Evolutionary conservation across 2,329 filamentous ascomycete genomes (phyloP).

Genomic region (Pseudocercospora eumusae): DNA sequence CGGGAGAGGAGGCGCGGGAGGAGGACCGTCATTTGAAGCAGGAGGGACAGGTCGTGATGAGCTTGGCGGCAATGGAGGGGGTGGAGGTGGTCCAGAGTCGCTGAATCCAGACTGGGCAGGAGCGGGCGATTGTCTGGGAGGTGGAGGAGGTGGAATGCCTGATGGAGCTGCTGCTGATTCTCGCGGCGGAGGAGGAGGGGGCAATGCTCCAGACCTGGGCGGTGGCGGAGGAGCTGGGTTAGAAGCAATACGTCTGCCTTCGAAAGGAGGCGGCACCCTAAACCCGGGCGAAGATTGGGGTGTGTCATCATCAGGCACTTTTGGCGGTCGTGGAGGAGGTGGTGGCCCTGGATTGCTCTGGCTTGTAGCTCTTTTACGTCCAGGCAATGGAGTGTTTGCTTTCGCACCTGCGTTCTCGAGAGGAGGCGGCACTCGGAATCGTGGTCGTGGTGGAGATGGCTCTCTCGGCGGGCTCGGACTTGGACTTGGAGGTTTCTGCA

Average conservation of each 20-base stretch:
- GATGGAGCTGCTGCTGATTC: slow-evolving; percentile 38
- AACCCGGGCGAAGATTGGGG: slow-evolving; percentile 52
- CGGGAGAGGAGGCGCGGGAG: slow-evolving; percentile 49
- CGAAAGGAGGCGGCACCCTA: slow-evolving; percentile 77
- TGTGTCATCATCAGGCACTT: slow-evolving; percentile 59
- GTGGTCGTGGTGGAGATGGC: slow-evolving; percentile 67
- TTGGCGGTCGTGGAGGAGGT: slow-evolving; percentile 55
- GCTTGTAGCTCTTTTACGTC: slow-evolving; percentile 57
- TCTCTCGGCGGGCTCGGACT: slow-evolving; percentile 66
- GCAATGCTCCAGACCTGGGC: slow-evolving; percentile 48
- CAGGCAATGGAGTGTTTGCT: slow-evolving; percentile 43
- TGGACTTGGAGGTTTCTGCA: slow-evolving; percentile 50
- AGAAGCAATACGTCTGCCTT: slow-evolving; percentile 60
- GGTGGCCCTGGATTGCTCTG: slow-evolving; percentile 37
- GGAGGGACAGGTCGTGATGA: slow-evolving; percentile 37
- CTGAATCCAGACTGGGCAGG: slow-evolving; percentile 44
- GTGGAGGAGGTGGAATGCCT: slow-evolving; percentile 42
- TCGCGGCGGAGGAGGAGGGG: slow-evolving; percentile 50
- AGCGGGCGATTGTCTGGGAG: slow-evolving; percentile 64
- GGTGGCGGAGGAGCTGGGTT: slow-evolving; percentile 64
- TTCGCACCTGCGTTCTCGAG: slow-evolving; percentile 82
- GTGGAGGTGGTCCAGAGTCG: slow-evolving; percentile 39
- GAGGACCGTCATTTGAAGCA: slow-evolving; percentile 31
- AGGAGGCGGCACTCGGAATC: slow-evolving; percentile 83
- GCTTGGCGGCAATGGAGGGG: slow-evolving; percentile 40